Evolutionary conservation across 768 basidiomycete species (phyloP).

Genomic region (Calocybe cyanea): DNA sequence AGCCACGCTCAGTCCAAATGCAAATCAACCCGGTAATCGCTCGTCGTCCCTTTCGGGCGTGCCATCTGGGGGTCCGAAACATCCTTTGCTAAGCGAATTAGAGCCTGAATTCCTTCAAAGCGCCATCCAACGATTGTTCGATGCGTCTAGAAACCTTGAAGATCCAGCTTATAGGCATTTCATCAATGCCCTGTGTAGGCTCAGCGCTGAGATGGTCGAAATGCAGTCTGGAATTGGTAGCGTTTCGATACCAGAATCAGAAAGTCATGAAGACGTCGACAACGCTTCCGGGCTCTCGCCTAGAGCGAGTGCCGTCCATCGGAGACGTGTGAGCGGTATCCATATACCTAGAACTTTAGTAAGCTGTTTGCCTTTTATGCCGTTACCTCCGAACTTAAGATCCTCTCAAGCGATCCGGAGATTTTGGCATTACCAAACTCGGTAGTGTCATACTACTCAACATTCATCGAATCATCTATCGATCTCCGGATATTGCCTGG

Average conservation of each 20-base stretch:
- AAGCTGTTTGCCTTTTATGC: conserved; percentile 20
- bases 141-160: conserved; percentile 79
- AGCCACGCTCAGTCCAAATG: conserved; percentile 28
- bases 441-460: conserved; percentile 79
- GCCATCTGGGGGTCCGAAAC: conserved; percentile 30
- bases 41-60: conserved; percentile 31
- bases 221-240: conserved; percentile 60
- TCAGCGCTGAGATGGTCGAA: conserved; percentile 91
- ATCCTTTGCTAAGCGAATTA: conserved; percentile 67
- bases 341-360: conserved; percentile 78
- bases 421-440: conserved; percentile 90
- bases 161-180: conserved; percentile 82
- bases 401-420: conserved; percentile 70
- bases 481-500: conserved; percentile 85
- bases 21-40: conserved; percentile 30
- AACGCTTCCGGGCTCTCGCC: conserved; percentile 35
- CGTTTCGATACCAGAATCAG: conserved; percentile 26
- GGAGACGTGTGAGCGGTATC: conserved; percentile 83
- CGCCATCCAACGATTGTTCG: conserved; percentile 82
- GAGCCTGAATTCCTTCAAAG: conserved; percentile 71
- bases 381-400: not conserved
- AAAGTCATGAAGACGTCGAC: conserved; percentile 37
- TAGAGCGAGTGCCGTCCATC: conserved; percentile 42
- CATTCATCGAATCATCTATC: conserved; percentile 81
- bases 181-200: conserved; percentile 67